phyloP scores from a whole-genome alignment of 2,329 filamentous ascomycete genomes.

The Aspergillus ochraceoroseus region DNA sequence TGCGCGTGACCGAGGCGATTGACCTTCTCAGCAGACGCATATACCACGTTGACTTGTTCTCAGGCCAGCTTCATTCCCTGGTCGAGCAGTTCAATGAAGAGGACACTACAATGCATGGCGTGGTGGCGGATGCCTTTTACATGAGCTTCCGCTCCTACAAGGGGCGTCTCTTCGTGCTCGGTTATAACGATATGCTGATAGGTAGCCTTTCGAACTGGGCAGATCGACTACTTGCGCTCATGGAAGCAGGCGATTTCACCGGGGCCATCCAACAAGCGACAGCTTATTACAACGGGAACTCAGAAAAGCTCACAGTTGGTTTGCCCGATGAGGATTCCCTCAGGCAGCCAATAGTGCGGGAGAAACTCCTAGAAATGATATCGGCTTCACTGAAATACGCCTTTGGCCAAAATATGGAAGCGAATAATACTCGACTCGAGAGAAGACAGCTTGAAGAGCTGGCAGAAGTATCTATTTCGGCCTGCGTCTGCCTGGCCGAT shows the following conservation, averaged over 20 bases:
- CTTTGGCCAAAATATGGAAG: constrained; percentile 60
- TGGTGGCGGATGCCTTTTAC: constrained; percentile 93
- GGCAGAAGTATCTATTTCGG: constrained; percentile 74
- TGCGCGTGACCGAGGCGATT: constrained; percentile 91
- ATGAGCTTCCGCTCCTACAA: constrained; percentile 98
- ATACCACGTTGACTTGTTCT: constrained; percentile 87
- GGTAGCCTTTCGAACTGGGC: constrained; percentile 96
- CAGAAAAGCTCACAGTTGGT: constrained; percentile 92
- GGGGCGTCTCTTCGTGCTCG: constrained; percentile 82
- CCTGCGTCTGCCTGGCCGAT: constrained; percentile 72
- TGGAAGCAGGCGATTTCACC: constrained; percentile 96
- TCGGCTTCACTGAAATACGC: constrained; percentile 84
- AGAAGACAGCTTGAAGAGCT: constrained; percentile 67
- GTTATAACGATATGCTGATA: constrained; percentile 89
- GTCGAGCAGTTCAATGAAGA: constrained; percentile 87
- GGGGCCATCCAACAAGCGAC: constrained; percentile 85
- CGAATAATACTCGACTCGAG: constrained; percentile 48
- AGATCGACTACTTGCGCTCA: constrained; percentile 82
- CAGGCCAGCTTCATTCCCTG: constrained; percentile 72
- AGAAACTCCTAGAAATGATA: constrained; percentile 91
- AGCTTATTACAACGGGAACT: constrained; percentile 82
- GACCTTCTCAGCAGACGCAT: constrained; percentile 89
- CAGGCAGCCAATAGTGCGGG: constrained; percentile 75
- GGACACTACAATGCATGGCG: constrained; percentile 84
- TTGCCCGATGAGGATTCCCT: constrained; percentile 74